Evolutionary conservation across 495 filamentous ascomycete genomes (phyloP), one percentile per base, ranked within the genome.

Genomic region (Xylaria flabelliformis): DNA sequence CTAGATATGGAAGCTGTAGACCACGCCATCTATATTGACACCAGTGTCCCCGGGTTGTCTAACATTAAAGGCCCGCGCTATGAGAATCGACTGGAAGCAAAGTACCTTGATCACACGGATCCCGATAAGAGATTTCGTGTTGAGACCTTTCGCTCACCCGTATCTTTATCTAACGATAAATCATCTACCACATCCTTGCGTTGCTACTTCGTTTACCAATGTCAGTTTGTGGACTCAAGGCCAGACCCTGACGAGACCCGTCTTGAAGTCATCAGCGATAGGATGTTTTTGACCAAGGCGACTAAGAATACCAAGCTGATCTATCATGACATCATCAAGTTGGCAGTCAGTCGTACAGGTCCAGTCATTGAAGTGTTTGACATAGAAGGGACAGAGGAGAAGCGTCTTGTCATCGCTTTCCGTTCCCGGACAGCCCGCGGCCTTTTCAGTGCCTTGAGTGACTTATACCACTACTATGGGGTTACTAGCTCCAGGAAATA

Each of bases 161-260:
- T 92, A 13, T 90, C 92, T 70, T 73, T 90, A 63, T 84, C 83
- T 7, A 80, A 85, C 65, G 80, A 80, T 39, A 73, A 80, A 42
- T 73, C 80, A 19, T 87, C 86, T 44, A 91, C 93, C 78, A 90
- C 94, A 64, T 92, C 95, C 68, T 85, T 99, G 53, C 92, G 96
- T 69, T 99, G 96, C 84, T 99, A 99, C 84, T 99, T 99, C 78
- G 94, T 98, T 67, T 99, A 99, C 82, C 92, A 97, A 82, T 97
- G 95, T 80, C 88, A 91, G 75, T 99, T 98, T 78, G 91, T 90
- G 74, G 88, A 90, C 65, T 81, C 88, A 13, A 91, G 94, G 74
- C 90, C 93, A 39, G 85, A 76, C 21, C 89, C 90, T 3, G 87
- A 90, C 59, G 97, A 98, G 88, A 97, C 93, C 17, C 90, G 93